Evolutionary conservation across 805 yeast genomes (phyloP).

Genomic region (Saturnispora gosingensis): DNA sequence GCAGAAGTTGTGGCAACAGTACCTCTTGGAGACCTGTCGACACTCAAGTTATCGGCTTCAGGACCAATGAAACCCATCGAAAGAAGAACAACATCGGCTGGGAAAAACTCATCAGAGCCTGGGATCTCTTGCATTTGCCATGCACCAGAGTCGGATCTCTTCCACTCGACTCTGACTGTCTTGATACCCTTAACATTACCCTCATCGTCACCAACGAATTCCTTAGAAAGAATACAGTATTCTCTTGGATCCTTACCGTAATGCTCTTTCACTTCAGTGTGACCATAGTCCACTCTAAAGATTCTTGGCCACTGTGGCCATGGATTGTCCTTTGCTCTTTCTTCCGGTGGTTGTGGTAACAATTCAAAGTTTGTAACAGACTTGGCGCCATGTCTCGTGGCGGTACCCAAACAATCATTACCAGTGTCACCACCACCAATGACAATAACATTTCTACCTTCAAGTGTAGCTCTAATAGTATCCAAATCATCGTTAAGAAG

Average conservation of each 20-base stretch:
- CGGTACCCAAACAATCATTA: slow-evolving; percentile 96
- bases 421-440: slow-evolving; percentile 99
- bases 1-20: slow-evolving; percentile 60
- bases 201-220: slow-evolving; percentile 88
- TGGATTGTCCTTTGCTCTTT: slow-evolving; percentile 89
- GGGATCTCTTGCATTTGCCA: slow-evolving; percentile 99
- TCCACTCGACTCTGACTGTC: slow-evolving; percentile 98
- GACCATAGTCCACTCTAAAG: slow-evolving; percentile 97
- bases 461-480: slow-evolving; percentile 58
- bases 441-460: slow-evolving; percentile 86
- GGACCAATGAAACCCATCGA: slow-evolving; percentile 99
- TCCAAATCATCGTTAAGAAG: slow-evolving; percentile 73
- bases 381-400: slow-evolving; percentile 94
- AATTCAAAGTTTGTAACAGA: slow-evolving; percentile 91
- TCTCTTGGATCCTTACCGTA: slow-evolving; percentile 98
- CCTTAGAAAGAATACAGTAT: slow-evolving; percentile 89
- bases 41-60: slow-evolving; percentile 66
- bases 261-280: slow-evolving; percentile 86
- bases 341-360: slow-evolving; percentile 82
- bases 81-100: slow-evolving; percentile 86
- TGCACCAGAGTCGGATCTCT: slow-evolving; percentile 86
- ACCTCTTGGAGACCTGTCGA: slow-evolving; percentile 72
- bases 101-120: slow-evolving; percentile 86
- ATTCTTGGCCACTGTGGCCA: slow-evolving; percentile 99
- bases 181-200: slow-evolving; percentile 94